phyloP scores from a whole-genome alignment of 352 stramenopile genomes.

The Phytophthora tentaculata region DNA sequence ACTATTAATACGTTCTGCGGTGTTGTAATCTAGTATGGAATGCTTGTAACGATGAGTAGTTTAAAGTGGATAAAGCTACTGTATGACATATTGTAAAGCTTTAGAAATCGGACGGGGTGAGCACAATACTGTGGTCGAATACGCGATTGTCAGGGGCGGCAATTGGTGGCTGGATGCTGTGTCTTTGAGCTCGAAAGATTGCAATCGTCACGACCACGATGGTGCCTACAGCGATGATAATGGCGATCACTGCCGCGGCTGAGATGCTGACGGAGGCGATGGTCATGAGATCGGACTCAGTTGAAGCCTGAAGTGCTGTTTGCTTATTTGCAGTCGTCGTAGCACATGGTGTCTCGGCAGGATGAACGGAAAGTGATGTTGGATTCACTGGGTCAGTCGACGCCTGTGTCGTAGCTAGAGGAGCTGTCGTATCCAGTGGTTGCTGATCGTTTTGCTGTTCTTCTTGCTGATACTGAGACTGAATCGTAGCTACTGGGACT shows the following conservation, averaged over 20 bases:
- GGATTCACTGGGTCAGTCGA: neutral
- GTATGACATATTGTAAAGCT: neutral
- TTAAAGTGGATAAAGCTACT: too few species aligned
- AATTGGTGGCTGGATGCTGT: neutral
- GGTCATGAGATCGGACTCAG: conserved; percentile 8
- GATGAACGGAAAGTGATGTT: conserved; percentile 1
- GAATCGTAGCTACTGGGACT: neutral
- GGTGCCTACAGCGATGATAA: conserved; percentile 25
- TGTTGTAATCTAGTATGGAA: neutral
- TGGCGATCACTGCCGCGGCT: conserved; percentile 22
- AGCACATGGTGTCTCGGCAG: neutral
- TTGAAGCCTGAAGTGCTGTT: conserved; percentile 20
- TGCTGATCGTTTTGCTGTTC: neutral
- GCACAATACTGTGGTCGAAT: conserved; percentile 29
- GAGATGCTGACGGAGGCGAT: conserved; percentile 21
- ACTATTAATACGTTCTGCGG: neutral
- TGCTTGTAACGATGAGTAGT: too few species aligned
- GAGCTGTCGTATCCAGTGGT: neutral
- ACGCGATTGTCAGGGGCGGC: conserved; percentile 5
- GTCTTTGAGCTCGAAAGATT: conserved; percentile 13
- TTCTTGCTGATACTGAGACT: conserved; percentile 9
- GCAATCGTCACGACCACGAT: conserved; percentile 26
- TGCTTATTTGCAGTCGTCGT: neutral
- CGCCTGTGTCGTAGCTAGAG: conserved; percentile 4
- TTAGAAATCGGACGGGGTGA: conserved; percentile 34